These are phyloP conservation scores for Candolleomyces aberdarensis DNA, from an alignment of 768 basidiomycete species.

Conservation along the genomic window DNA sequence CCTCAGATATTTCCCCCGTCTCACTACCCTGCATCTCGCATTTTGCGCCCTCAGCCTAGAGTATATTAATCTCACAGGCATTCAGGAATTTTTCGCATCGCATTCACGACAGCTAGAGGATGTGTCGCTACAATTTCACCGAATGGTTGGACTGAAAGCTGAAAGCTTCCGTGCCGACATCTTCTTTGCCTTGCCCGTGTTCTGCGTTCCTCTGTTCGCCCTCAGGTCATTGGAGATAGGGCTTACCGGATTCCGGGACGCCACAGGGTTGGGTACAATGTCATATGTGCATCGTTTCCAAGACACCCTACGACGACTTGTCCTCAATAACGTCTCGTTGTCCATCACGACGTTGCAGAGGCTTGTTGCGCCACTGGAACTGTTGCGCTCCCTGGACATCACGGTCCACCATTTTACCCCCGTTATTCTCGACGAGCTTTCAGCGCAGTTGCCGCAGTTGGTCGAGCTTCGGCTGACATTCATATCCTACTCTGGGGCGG, in stretches of 20 bases:
- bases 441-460: not conserved
- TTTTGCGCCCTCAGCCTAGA: conserved; percentile 6
- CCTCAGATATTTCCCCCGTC: conserved; percentile 2
- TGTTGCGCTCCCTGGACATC: not conserved
- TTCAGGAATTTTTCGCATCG: conserved; percentile 4
- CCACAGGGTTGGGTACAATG: not conserved
- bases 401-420: not conserved
- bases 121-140: not conserved
- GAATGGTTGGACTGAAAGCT: conserved; percentile 4
- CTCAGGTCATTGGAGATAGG: not conserved
- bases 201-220: not conserved
- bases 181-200: conserved; percentile 3
- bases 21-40: not conserved
- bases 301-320: not conserved
- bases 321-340: not conserved
- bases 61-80: conserved; percentile 4
- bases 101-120: conserved; percentile 3
- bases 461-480: not conserved
- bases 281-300: conserved; percentile 2
- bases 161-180: not conserved
- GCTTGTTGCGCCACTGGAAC: not conserved
- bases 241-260: conserved; percentile 1
- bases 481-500: not conserved
- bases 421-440: not conserved
- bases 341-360: not conserved